These are phyloP conservation scores for Euphorbia schlechtendalii DNA, from an alignment of 441 rosid species.

Conservation along the genomic window DNA sequence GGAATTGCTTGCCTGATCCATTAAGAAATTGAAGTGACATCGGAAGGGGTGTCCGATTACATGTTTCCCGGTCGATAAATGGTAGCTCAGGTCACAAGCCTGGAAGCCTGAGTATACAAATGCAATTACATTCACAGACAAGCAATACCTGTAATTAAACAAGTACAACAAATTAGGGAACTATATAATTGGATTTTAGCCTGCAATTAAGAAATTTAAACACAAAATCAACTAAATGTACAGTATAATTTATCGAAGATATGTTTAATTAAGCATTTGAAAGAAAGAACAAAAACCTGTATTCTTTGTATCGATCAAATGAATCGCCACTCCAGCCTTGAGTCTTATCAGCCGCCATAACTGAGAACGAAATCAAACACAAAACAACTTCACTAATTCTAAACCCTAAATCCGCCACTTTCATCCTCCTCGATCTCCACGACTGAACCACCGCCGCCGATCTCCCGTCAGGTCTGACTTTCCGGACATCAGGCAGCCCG, in stretches of 20 bases:
- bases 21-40: constrained; percentile 56
- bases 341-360: constrained; percentile 94
- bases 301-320: constrained; percentile 85
- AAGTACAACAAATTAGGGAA: neutral
- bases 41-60: constrained; percentile 41
- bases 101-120: constrained; percentile 74
- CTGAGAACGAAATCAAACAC: constrained; percentile 87
- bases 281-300: constrained; percentile 39
- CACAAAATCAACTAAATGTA: too few relatives aligned
- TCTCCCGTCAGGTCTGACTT: constrained; percentile 27
- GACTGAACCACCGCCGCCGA: constrained; percentile 19
- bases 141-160: constrained; percentile 60
- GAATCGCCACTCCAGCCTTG: constrained; percentile 99
- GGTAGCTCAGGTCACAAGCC: constrained; percentile 55
- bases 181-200: neutral
- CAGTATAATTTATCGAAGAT: neutral
- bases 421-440: constrained; percentile 34
- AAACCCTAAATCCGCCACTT: constrained; percentile 50
- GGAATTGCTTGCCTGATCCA: constrained; percentile 81
- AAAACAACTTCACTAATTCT: constrained; percentile 57
- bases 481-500: constrained; percentile 23
- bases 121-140: constrained; percentile 69
- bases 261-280: neutral
- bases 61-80: constrained; percentile 43
- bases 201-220: neutral